Base-by-base conservation (phyloP, 495 filamentous ascomycete genomes). In the Hypoxylon fragiforme region DNA sequence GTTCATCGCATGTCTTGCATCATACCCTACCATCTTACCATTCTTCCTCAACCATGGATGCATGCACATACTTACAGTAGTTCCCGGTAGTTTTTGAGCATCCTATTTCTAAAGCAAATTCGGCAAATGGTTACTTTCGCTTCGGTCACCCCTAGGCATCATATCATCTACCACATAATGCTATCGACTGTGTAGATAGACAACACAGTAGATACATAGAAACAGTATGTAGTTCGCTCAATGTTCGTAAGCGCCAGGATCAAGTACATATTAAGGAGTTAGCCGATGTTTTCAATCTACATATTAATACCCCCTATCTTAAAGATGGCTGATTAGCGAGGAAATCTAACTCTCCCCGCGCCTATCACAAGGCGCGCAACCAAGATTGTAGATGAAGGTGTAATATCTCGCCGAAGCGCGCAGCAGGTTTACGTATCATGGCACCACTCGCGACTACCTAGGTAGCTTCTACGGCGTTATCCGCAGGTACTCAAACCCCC, bases 401-500 rank as follows among this genome's bases (percentile, higher is more conserved):
- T 28, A 9, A 28, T 28, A 28, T 4, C 24, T 9, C 24, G 24
- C 24, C 24, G 24, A 28, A 9, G 9, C 24, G 24, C 24, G 24
- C 24, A 28, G 24, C 24, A 9, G 24, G 24, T 28, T 28, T 28
- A 9, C n/a, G n/a, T 28, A 42, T 42, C 19, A 28, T 42, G 39
- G 18, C 20, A 9, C 24, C 24, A 28, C 24, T 28, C 9, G 24
- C 4, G 24, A 28, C 4, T 3, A n/a, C n/a, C n/a, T n/a, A n/a
- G n/a, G n/a, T n/a, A n/a, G 24, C 4, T 7, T 32, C 21, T 51
- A 63, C 46, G 43, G 44, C 40, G 45, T 36, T 1, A 55, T 38
- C 12, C 47, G 54, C 62, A 72, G 57, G 24, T 50, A 50, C 38
- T 70, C 73, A 14, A 74, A 72, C 8, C 73, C 73, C 46, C 64